Conservation (phyloP, 176 grass and related monocot species). For the Aegilops speltoides region DNA sequence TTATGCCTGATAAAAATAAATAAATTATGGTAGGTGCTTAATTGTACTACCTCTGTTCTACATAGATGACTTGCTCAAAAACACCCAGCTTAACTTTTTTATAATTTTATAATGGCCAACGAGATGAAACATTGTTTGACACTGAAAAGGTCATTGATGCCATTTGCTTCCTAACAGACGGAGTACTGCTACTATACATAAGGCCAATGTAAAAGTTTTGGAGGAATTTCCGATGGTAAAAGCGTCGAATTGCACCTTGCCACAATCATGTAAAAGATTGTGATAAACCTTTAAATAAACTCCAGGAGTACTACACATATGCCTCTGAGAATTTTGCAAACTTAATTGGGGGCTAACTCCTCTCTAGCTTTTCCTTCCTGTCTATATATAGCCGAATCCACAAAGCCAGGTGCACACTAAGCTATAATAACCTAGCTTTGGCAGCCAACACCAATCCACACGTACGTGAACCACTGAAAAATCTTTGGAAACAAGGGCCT, state of each 20-base stretch:
- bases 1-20: too few species aligned
- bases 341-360: background rate
- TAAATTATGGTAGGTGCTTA: too few species aligned
- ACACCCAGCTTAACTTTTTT: too few species aligned
- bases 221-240: too few species aligned
- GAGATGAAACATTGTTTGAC: background rate
- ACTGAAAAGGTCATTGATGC: too few species aligned
- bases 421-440: background rate
- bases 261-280: too few species aligned
- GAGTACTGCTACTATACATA: background rate
- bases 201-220: too few species aligned
- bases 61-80: too few species aligned
- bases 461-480: constrained; percentile 22
- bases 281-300: too few species aligned
- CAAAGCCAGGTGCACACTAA: background rate
- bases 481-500: constrained; percentile 11
- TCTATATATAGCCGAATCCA: background rate
- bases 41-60: too few species aligned
- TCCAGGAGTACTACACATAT: too few species aligned
- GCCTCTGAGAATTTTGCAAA: background rate
- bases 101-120: background rate
- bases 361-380: background rate
- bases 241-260: too few species aligned
- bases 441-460: constrained; percentile 8
- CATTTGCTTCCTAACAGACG: background rate